phyloP scores from a whole-genome alignment of 2,329 filamentous ascomycete species.

The Colletotrichum orbiculare region DNA sequence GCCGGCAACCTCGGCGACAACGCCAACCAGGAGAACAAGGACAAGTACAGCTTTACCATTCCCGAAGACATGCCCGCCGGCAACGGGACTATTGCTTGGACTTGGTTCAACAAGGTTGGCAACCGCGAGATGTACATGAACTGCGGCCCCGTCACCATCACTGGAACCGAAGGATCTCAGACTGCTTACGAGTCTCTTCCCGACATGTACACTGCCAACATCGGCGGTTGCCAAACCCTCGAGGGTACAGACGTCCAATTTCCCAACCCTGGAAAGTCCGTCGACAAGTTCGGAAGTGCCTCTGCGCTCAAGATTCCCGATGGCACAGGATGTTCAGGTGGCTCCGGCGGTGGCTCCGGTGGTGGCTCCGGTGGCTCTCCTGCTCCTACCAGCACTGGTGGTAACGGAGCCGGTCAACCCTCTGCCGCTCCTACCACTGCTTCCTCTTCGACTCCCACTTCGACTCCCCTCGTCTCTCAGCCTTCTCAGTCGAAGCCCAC shows the following conservation, averaged over 20 bases:
- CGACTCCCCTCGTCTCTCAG: constrained; percentile 29
- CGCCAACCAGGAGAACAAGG: constrained; percentile 57
- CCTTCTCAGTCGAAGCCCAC: constrained; percentile 33
- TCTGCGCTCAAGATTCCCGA: too few species aligned
- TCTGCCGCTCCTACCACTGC: too few species aligned
- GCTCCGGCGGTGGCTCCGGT: too few species aligned
- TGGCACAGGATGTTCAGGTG: too few species aligned
- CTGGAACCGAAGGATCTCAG: constrained; percentile 60
- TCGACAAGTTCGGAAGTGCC: too few species aligned
- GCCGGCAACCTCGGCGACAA: constrained; percentile 67
- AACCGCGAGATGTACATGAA: constrained; percentile 99
- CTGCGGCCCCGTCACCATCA: constrained; percentile 81
- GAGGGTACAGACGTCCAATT: constrained; percentile 50
- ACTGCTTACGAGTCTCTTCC: constrained; percentile 72
- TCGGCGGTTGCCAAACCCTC: too few species aligned
- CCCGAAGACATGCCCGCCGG: constrained; percentile 79
- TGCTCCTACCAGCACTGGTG: not conserved
- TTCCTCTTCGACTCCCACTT: too few species aligned
- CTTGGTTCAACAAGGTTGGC: constrained; percentile 93
- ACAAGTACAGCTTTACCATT: constrained; percentile 77
- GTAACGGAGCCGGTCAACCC: constrained; percentile 18
- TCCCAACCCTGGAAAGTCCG: too few species aligned
- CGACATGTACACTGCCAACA: too few species aligned
- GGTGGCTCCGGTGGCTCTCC: too few species aligned
- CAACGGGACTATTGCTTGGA: constrained; percentile 87